Evolutionary conservation across 2,329 filamentous ascomycete species (phyloP).

Genomic region (Boeremia exigua): DNA sequence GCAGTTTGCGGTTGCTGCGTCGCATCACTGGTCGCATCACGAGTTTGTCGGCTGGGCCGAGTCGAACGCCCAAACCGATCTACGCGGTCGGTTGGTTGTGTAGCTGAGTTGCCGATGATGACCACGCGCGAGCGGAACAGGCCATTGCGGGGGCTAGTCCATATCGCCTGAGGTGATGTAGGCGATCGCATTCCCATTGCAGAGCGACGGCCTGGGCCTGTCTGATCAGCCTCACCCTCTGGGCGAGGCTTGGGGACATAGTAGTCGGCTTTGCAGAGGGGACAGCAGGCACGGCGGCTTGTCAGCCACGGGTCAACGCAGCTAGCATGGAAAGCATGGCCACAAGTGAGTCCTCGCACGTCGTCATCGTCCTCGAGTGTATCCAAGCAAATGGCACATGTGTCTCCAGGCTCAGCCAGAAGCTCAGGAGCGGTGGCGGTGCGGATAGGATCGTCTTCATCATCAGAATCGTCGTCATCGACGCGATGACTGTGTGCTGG

Average conservation of each 20-base stretch:
- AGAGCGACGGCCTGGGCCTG: constrained; percentile 37
- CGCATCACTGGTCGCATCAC: constrained; percentile 17
- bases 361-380: constrained; percentile 94
- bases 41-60: constrained; percentile 35
- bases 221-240: constrained; percentile 54
- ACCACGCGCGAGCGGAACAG: constrained; percentile 44
- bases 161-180: constrained; percentile 40
- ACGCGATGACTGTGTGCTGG: constrained; percentile 31
- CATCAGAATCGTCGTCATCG: constrained; percentile 66
- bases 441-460: constrained; percentile 81
- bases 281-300: constrained; percentile 90
- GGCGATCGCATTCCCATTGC: constrained; percentile 40
- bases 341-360: constrained; percentile 89
- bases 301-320: constrained; percentile 98
- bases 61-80: constrained; percentile 32
- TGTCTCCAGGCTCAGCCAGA: constrained; percentile 82
- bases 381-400: constrained; percentile 96
- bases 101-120: constrained; percentile 24
- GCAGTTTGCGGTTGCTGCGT: constrained; percentile 18
- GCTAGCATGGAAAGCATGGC: constrained; percentile 96
- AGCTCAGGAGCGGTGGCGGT: constrained; percentile 82
- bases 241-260: constrained; percentile 90
- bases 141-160: constrained; percentile 40
- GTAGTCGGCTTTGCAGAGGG: constrained; percentile 97
- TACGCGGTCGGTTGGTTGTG: constrained; percentile 18